Evolutionary conservation across 768 basidiomycete genomes (phyloP).

Genomic region (Russula emetica): DNA sequence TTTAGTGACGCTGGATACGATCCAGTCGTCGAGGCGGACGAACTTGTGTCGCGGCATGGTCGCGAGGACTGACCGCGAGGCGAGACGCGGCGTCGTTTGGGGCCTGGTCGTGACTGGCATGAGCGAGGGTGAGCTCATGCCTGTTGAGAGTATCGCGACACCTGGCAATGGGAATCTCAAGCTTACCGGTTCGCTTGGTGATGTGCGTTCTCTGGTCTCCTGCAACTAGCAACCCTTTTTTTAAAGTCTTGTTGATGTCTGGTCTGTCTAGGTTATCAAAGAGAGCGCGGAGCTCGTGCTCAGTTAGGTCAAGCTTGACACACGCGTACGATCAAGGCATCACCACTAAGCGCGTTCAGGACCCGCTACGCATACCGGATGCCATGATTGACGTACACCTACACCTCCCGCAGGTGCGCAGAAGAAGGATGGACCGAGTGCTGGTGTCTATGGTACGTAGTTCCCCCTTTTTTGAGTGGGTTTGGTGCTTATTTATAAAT

Average conservation of each 20-base stretch:
- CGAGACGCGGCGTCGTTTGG: constrained; percentile 72
- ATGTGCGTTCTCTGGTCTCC: constrained; percentile 40
- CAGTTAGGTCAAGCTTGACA: constrained; percentile 89
- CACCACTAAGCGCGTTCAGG: constrained; percentile 62
- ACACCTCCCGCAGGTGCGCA: constrained; percentile 88
- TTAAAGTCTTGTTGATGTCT: background rate
- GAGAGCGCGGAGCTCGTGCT: constrained; percentile 88
- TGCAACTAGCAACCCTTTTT: too few species aligned
- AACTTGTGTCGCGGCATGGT: constrained; percentile 80
- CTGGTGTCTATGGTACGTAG: constrained; percentile 72
- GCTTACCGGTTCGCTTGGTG: constrained; percentile 80
- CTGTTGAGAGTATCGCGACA: constrained; percentile 76
- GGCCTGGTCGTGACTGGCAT: constrained; percentile 85
- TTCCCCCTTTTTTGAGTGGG: background rate
- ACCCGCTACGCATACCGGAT: constrained; percentile 70
- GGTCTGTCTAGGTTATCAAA: constrained; percentile 53
- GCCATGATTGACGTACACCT: constrained; percentile 73
- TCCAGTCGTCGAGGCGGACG: constrained; percentile 55
- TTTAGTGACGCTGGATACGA: constrained; percentile 41
- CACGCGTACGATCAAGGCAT: constrained; percentile 77
- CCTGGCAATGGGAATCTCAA: constrained; percentile 73
- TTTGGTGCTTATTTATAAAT: background rate
- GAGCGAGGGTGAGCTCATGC: constrained; percentile 80
- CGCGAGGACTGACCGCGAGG: constrained; percentile 74
- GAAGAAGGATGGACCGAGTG: constrained; percentile 92